Evolutionary conservation across 805 yeast genomes (phyloP).

Genomic region (Hanseniaspora guilliermondii): DNA sequence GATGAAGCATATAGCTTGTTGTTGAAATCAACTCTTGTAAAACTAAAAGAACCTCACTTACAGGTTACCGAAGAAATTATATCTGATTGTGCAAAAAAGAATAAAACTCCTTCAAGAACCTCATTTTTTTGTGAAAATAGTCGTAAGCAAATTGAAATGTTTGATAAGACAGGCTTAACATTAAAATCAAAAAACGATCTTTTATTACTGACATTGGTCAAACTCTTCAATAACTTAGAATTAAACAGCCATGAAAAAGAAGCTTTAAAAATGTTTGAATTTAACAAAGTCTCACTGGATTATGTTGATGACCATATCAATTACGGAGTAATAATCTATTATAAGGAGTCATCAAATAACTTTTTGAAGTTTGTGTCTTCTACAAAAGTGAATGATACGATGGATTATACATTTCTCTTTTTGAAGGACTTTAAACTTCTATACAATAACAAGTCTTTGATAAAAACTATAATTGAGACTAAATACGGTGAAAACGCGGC

Average conservation of each 20-base stretch:
- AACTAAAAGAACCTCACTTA: neutral
- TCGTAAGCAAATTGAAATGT: neutral
- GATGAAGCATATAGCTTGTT: neutral
- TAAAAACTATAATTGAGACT: neutral
- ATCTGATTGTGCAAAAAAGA: neutral
- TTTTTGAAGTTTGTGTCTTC: neutral
- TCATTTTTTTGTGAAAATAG: neutral
- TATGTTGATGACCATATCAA: neutral
- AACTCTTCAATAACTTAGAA: neutral
- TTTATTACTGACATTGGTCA: neutral
- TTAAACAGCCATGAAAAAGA: neutral
- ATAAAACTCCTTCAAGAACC: neutral
- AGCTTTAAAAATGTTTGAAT: neutral
- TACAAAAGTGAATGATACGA: too few relatives aligned
- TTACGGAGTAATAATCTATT: neutral
- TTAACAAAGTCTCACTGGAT: neutral
- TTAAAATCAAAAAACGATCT: neutral
- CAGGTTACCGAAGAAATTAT: neutral
- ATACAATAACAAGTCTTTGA: neutral
- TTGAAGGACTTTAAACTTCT: neutral
- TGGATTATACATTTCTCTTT: neutral
- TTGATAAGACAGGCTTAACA: neutral
- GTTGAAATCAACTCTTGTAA: neutral
- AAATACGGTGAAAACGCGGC: neutral
- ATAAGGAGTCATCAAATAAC: neutral